These are phyloP conservation scores for Cystobasidium sp. DNA, from an alignment of 1,284 basidiomycete genomes.

Conservation along the genomic window DNA sequence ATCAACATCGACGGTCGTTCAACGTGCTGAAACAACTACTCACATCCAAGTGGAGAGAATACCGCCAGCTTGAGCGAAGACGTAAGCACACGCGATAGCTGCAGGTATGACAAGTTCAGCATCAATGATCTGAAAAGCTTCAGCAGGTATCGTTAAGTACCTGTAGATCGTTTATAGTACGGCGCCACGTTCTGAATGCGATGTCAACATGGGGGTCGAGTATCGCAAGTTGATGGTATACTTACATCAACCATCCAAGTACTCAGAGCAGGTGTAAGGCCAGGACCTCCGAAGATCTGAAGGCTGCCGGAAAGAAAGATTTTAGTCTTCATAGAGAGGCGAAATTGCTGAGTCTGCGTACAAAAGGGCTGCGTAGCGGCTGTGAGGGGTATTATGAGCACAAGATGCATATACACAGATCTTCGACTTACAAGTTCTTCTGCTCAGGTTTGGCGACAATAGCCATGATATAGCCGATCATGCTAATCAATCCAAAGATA, in stretches of 20 bases:
- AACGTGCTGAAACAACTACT: neutral
- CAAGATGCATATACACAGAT: neutral
- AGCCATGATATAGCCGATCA: slow-evolving; percentile 11
- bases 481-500: neutral
- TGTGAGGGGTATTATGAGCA: neutral
- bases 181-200: slow-evolving; percentile 1
- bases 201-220: neutral
- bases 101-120: neutral
- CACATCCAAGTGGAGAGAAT: slow-evolving; percentile 8
- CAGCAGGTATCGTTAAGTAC: neutral
- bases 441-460: neutral
- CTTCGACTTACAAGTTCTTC: neutral
- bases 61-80: neutral
- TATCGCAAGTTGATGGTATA: neutral
- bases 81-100: neutral
- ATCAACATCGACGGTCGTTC: neutral
- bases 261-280: neutral
- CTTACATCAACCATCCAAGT: slow-evolving; percentile 7
- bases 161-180: neutral
- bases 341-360: neutral
- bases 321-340: neutral
- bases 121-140: neutral
- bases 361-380: slow-evolving; percentile 9
- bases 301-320: neutral
- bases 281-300: neutral